Conservation (phyloP, 2,329 filamentous ascomycete species). For the Colletotrichum lupini region DNA sequence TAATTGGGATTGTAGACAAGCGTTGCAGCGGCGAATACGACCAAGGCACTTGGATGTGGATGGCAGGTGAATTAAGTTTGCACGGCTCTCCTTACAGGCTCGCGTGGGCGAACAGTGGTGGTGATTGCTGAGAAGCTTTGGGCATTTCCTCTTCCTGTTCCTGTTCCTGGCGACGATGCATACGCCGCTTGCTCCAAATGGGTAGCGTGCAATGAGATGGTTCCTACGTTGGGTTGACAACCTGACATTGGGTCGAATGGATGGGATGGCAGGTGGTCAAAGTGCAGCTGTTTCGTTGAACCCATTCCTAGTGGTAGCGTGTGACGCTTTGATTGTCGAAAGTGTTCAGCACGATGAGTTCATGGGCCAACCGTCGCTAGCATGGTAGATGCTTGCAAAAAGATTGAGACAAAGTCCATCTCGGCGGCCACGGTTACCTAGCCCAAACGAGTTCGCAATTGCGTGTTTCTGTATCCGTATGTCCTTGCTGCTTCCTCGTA, state of each 20-base stretch:
- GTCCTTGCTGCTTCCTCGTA: neutral
- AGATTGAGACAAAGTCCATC: neutral
- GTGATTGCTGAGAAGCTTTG: neutral
- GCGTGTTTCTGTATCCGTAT: neutral
- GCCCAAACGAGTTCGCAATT: neutral
- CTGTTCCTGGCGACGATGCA: neutral
- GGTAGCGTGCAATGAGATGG: neutral
- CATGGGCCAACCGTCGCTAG: neutral
- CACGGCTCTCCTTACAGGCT: slow-evolving; percentile 4
- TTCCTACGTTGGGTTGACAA: neutral
- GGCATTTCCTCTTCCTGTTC: slow-evolving; percentile 2
- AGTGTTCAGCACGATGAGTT: neutral
- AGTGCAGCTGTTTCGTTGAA: slow-evolving; percentile 16
- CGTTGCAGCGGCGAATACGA: slow-evolving; percentile 8
- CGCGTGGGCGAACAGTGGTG: neutral
- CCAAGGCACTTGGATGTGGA: neutral
- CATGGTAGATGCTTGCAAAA: neutral
- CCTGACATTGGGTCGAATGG: neutral
- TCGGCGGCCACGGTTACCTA: neutral
- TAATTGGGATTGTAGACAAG: neutral
- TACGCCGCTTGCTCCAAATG: slow-evolving; percentile 5
- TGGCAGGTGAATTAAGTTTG: slow-evolving; percentile 17
- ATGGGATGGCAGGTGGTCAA: slow-evolving; percentile 21
- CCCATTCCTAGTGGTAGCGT: neutral
- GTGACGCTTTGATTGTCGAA: neutral